Percentiles rank a stretch among this genome's conserved stretches.
Evolutionary conservation across 768 basidiomycete genomes (phyloP).

Genomic region (Hericium alpestre): DNA sequence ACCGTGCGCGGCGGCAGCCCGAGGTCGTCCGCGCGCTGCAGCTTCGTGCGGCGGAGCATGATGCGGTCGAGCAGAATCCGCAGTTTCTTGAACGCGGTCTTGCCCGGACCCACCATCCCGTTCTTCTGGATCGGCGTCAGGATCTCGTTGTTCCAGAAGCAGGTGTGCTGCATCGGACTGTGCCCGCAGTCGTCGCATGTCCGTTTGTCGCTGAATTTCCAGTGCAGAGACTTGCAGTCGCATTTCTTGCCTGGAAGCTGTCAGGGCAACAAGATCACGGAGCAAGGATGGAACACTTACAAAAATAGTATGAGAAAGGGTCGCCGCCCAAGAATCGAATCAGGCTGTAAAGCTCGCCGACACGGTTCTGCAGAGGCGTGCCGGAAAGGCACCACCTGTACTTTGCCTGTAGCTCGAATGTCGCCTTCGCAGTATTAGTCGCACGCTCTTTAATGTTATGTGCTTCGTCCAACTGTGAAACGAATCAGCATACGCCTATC

Average conservation of each 20-base stretch:
- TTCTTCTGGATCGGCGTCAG: constrained; percentile 90
- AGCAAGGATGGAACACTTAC: constrained; percentile 29
- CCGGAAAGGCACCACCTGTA: constrained; percentile 95
- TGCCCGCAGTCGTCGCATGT: constrained; percentile 83
- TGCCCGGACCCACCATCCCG: constrained; percentile 74
- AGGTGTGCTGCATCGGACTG: constrained; percentile 82
- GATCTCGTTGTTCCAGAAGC: constrained; percentile 96
- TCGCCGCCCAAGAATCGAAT: constrained; percentile 89
- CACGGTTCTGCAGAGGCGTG: constrained; percentile 93
- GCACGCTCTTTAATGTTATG: constrained; percentile 96
- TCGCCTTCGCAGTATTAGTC: constrained; percentile 94
- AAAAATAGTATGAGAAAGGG: constrained; percentile 88
- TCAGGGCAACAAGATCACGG: not conserved
- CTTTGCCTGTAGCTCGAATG: constrained; percentile 74
- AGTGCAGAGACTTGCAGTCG: constrained; percentile 90
- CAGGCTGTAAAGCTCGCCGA: constrained; percentile 96
- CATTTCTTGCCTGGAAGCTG: constrained; percentile 64
- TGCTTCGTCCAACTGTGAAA: constrained; percentile 75
- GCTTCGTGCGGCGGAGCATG: constrained; percentile 92
- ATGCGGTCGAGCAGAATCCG: constrained; percentile 81
- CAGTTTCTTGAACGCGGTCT: constrained; percentile 82
- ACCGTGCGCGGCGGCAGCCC: constrained; percentile 90
- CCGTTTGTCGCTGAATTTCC: constrained; percentile 79
- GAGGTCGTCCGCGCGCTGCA: constrained; percentile 91
- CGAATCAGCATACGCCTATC: not conserved